Evolutionary conservation across 2,329 filamentous ascomycete species (phyloP).

Genomic region (Cladophialophora exuberans): DNA sequence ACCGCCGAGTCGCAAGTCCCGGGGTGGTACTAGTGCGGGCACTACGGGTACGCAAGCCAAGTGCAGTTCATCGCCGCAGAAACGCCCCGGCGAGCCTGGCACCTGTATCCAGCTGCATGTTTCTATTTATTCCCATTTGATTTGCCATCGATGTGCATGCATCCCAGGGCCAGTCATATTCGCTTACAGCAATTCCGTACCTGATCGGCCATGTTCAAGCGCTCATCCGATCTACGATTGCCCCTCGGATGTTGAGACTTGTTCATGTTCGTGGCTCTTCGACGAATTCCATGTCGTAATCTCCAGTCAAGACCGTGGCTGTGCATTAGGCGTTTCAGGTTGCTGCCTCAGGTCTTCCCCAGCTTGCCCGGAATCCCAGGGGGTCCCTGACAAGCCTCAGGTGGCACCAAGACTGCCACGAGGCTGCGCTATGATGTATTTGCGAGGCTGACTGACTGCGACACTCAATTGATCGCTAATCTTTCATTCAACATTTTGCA

Average conservation of each 20-base stretch:
- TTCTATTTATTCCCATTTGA: constrained; percentile 15
- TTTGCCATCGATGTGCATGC: constrained; percentile 10
- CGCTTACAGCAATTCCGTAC: neutral
- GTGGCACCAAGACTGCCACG: neutral
- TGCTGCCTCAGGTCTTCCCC: constrained; percentile 7
- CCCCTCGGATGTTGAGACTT: no score
- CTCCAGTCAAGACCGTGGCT: constrained; percentile 7
- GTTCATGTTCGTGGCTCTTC: no score
- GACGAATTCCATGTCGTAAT: neutral
- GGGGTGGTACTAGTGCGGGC: no score
- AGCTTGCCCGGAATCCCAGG: no score
- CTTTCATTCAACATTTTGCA: no score
- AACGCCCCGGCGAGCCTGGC: constrained; percentile 1
- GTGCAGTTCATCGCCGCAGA: neutral
- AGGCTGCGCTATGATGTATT: no score
- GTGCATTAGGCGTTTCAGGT: constrained; percentile 9
- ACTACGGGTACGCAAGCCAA: no score
- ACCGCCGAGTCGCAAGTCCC: no score
- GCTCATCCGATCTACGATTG: neutral
- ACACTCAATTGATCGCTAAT: no score
- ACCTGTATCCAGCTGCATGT: neutral
- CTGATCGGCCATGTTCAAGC: neutral
- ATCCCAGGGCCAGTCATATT: neutral
- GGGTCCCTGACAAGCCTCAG: constrained; percentile 3
- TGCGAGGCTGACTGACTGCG: no score